phyloP scores from a whole-genome alignment of 78 protist species.

The slime mould (Dictyostelium discoideum) region DNA sequence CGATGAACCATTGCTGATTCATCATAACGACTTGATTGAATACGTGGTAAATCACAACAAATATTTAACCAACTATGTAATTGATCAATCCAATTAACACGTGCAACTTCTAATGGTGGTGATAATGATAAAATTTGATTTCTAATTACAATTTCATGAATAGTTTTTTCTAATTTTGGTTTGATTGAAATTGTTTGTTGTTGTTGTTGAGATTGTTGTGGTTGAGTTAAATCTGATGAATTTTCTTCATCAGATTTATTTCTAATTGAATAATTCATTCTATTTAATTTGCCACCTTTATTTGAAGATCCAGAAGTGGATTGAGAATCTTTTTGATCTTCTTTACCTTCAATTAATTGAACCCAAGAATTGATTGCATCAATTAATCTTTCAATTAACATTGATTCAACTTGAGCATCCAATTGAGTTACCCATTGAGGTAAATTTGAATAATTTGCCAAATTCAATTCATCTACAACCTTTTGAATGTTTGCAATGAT shows the following conservation, averaged over 20 bases:
- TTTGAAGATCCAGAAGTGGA: neutral
- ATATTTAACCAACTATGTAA: slow-evolving; percentile 83
- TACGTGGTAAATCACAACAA: slow-evolving; percentile 77
- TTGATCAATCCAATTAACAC: slow-evolving; percentile 81
- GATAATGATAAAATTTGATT: slow-evolving; percentile 88
- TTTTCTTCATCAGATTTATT: neutral
- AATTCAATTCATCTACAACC: slow-evolving; percentile 87
- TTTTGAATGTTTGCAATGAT: slow-evolving; percentile 76
- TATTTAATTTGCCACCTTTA: neutral
- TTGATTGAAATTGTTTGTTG: slow-evolving; percentile 8
- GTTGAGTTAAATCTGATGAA: neutral
- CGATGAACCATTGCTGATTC: slow-evolving; percentile 6
- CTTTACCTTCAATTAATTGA: slow-evolving; percentile 54
- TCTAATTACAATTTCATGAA: slow-evolving; percentile 86
- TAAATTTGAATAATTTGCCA: slow-evolving; percentile 83
- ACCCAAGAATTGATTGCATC: slow-evolving; percentile 84
- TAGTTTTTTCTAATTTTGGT: slow-evolving; percentile 64
- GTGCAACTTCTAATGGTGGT: slow-evolving; percentile 92
- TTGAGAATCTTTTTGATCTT: neutral
- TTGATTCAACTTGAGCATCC: slow-evolving; percentile 61
- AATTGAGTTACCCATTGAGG: slow-evolving; percentile 85
- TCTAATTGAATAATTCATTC: slow-evolving; percentile 47
- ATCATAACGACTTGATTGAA: slow-evolving; percentile 77
- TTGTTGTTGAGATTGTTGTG: neutral
- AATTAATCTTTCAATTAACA: slow-evolving; percentile 76